phyloP scores from a whole-genome alignment of 108 stramenopile genomes.

The Fistulifera pelliculosa region DNA sequence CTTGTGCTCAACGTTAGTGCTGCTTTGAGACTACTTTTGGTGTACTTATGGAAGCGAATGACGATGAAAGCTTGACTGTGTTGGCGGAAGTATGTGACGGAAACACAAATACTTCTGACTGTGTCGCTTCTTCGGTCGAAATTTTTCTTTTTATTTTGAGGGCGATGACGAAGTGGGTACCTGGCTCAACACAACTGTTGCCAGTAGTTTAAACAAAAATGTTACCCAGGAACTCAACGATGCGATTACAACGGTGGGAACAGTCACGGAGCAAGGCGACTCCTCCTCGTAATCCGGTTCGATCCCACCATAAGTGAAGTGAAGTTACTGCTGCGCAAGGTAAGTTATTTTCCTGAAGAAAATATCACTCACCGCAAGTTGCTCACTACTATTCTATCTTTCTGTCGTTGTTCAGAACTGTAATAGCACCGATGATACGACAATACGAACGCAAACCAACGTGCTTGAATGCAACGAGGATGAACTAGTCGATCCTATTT shows the following conservation, averaged over 20 bases:
- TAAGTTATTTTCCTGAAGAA: neutral
- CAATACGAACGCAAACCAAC: neutral
- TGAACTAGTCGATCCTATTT: neutral
- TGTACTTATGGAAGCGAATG: too few species aligned
- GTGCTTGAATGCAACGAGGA: neutral
- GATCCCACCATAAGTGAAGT: constrained; percentile 11
- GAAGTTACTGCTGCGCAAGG: neutral
- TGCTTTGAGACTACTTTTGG: too few species aligned
- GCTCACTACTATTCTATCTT: too few species aligned
- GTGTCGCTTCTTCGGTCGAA: neutral
- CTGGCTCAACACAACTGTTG: neutral
- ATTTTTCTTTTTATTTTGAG: neutral
- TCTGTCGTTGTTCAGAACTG: too few species aligned
- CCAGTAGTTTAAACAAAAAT: neutral
- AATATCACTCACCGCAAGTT: too few species aligned
- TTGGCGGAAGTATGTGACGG: constrained; percentile 3
- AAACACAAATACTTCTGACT: neutral
- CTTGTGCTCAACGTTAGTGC: too few species aligned
- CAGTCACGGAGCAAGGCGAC: constrained; percentile 10
- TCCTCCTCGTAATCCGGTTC: constrained; percentile 11
- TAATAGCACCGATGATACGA: neutral
- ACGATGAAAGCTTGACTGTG: too few species aligned
- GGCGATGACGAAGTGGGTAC: neutral
- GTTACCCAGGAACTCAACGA: neutral
- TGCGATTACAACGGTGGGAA: neutral